Evolutionary conservation across 352 stramenopile species (phyloP), one percentile per base, ranked within the genome.

Genomic region (Halophytophthora batemanensis): DNA sequence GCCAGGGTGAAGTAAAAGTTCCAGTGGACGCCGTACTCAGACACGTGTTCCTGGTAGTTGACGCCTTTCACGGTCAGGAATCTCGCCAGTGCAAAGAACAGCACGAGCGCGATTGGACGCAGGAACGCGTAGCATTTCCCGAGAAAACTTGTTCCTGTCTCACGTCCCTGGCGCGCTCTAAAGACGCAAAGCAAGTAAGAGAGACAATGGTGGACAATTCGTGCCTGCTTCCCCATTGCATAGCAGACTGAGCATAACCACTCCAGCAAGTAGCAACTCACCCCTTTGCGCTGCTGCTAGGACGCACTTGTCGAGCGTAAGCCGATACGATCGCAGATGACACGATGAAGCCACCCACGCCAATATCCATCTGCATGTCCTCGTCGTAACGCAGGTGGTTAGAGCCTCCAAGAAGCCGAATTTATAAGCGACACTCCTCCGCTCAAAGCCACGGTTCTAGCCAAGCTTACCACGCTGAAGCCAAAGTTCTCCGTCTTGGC

Each of bases 1-100:
- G 75, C 86, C 17, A 99, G 81, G 3, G 96, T 99, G 53, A 98
- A 98, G 75, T 99, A 99, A 61, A 99, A 99, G 73, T 99, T 99
- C 97, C 97, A 99, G 72, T 99, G 97, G 17, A 99, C 87, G 28
- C 97, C 97, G 67, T 99, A 99, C 73, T 99, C 97, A 5, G 83
- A 96, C 37, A 98, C 94, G 56, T 99, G 96, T 51, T 98, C 87
- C 72, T 94, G 83, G 59, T 94, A 94, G 56, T 94, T 90, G 55
- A 92, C 81, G 13, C 80, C 78, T 50, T 91, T 93, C 11, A 93
- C 72, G 8, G 74, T 87, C 41, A 91, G 33, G 44, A 93, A 86
- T n/a, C 86, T 82, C 40, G 62, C 66, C 2, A 82, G 41, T 3
- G 77, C 86, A 11, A 96, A 79, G 7, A 90, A 55, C 13, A 88